Evolutionary conservation across 2,329 filamentous ascomycete genomes (phyloP), one percentile per base, ranked within the genome.

Genomic region (Colletotrichum cereale): DNA sequence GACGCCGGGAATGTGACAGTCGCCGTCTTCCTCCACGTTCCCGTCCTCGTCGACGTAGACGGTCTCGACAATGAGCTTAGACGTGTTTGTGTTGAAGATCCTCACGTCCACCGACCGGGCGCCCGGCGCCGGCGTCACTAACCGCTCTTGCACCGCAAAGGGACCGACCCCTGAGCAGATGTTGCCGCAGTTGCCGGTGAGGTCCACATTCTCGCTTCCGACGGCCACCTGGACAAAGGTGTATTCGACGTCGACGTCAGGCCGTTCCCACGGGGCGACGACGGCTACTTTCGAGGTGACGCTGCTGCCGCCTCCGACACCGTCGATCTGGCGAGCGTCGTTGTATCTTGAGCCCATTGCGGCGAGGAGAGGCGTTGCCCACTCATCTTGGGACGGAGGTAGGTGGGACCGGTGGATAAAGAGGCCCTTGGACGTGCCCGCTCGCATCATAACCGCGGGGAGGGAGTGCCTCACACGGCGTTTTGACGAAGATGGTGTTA

Each of bases 1-100:
- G 0, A 91, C 90, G 0, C 90, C 90, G 40, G 90, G 89, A 24
- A 92, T 90, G 0, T 78, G 77, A 73, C 87, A 90, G 21, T 85
- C 80, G 0, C 89, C 90, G 3, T 81, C 79, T 16, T 82, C 79
- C 8, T 84, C 81, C 2, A 83, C 83, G 2, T 86, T 83, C 24
- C 88, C 84, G 0, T 82, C 82, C 1, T 82, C 81, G 2, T 82
- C 77, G 5, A 90, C 79, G 0, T 84, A 77, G 62, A 92, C 89
- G 0, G 84, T 87, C 5, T 88, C 84, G 18, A 86, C 79, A 29
- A 92, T 87, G 16, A 86, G 77, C 62, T 88, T 87, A 0, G 81
- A 81, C 0, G 90, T 92, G 74, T 92, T 92, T 11, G 88, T 91
- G 77, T 92, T 92, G 74, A 84, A 86, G 7, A 92, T 86, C 72